Percentiles rank a stretch among this genome's conserved stretches.
These are phyloP conservation scores for Saussurea involucrata DNA, from an alignment of 129 eudicot species.

Conservation along the genomic window DNA sequence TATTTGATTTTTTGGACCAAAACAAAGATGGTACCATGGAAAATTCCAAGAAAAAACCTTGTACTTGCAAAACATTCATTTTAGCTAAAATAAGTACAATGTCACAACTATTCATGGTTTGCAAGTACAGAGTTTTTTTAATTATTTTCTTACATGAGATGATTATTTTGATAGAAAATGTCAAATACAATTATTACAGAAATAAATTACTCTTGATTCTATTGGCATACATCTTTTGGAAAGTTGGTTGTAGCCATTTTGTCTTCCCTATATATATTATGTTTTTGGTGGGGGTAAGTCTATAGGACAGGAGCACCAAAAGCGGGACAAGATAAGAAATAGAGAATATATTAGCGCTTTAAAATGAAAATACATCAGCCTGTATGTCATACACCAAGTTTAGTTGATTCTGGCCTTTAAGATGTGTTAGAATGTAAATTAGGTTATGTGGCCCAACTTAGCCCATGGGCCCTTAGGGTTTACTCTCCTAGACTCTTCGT, in stretches of 20 bases:
- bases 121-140: neutral
- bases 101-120: neutral
- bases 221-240: neutral
- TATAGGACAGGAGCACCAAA: neutral
- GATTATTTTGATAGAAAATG: neutral
- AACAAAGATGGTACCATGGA: neutral
- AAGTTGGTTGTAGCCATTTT: neutral
- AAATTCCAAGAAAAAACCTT: neutral
- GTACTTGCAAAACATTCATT: neutral
- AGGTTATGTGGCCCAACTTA: no score
- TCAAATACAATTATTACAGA: neutral
- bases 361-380: constrained; percentile 16
- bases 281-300: neutral
- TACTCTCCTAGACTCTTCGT: no score
- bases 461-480: no score
- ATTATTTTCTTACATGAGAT: neutral
- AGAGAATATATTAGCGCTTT: neutral
- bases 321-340: neutral
- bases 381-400: constrained; percentile 16
- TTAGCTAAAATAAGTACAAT: neutral
- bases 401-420: neutral
- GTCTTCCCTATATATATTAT: neutral
- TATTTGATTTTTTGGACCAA: neutral
- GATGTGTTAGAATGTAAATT: no score
- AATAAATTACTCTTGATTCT: neutral